Conservation (phyloP, 129 eudicot species). For the Flaveria bidentis region DNA sequence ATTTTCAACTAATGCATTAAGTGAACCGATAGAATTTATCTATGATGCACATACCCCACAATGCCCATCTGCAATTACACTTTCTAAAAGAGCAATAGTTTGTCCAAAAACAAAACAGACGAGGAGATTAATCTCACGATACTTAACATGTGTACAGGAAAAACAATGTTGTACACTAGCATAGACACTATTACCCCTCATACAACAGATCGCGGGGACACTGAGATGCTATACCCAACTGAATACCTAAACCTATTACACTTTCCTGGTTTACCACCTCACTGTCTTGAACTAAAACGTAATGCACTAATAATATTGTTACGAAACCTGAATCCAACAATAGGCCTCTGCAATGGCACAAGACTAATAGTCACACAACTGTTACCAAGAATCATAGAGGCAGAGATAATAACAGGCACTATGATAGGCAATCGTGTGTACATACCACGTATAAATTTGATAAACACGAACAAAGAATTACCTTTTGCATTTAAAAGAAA, state of each 20-base stretch:
- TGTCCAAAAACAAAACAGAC: not conserved
- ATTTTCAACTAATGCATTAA: too few relatives aligned
- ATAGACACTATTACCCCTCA: not conserved
- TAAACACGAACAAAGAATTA: not conserved
- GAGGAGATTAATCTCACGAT: not conserved
- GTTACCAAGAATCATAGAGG: slow-evolving; percentile 5
- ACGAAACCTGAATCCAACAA: not conserved
- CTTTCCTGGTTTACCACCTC: not conserved
- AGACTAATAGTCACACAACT: slow-evolving; percentile 2
- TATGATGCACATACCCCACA: too few relatives aligned
- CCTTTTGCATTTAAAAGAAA: slow-evolving; percentile 20
- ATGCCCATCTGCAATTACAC: not conserved
- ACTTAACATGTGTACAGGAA: not conserved
- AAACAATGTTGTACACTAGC: not conserved
- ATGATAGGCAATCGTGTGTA: not conserved
- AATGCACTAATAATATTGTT: not conserved
- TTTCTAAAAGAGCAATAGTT: not conserved
- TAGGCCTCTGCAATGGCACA: not conserved
- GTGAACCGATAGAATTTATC: too few relatives aligned
- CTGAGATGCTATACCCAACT: not conserved
- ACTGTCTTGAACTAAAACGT: not conserved
- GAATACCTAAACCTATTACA: not conserved
- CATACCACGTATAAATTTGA: not conserved
- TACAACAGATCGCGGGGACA: not conserved
- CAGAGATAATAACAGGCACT: not conserved